phyloP scores from a whole-genome alignment of 129 eudicot genomes.

The Pittosporum tobira region DNA sequence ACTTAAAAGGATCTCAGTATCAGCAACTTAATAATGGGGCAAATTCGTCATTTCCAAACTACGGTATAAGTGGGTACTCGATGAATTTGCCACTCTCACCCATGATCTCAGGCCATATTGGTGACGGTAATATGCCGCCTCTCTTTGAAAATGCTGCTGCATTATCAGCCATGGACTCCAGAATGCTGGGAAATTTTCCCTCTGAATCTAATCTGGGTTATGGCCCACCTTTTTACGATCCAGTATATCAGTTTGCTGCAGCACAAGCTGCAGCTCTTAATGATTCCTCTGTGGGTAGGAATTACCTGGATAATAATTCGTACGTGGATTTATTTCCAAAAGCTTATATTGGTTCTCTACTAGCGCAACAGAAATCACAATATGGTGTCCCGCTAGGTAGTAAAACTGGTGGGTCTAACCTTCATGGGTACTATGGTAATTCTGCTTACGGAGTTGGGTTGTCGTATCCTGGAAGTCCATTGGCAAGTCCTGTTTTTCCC shows the following conservation, averaged over 20 bases:
- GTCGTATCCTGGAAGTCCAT: slow-evolving; percentile 86
- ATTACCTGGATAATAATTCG: slow-evolving; percentile 44
- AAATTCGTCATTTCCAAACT: slow-evolving; percentile 49
- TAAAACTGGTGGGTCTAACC: slow-evolving; percentile 48
- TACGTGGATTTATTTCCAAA: slow-evolving; percentile 74
- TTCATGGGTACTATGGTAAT: slow-evolving; percentile 79
- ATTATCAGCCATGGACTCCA: slow-evolving; percentile 77
- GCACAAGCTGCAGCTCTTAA: slow-evolving; percentile 55
- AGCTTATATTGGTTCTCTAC: slow-evolving; percentile 57
- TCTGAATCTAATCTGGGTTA: slow-evolving; percentile 23
- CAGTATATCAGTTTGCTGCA: slow-evolving; percentile 67
- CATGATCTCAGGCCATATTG: slow-evolving; percentile 52
- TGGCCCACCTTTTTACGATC: slow-evolving; percentile 50
- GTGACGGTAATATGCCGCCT: slow-evolving; percentile 65
- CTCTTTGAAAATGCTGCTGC: slow-evolving; percentile 83
- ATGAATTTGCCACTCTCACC: slow-evolving; percentile 38
- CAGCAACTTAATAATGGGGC: slow-evolving; percentile 52
- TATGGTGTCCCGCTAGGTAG: slow-evolving; percentile 45
- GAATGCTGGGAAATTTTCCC: slow-evolving; percentile 33
- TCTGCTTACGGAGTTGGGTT: slow-evolving; percentile 69
- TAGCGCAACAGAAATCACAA: slow-evolving; percentile 70
- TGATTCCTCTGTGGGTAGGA: slow-evolving; percentile 53
- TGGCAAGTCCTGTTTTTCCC: slow-evolving; percentile 60
- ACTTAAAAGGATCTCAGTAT: slow-evolving; percentile 52
- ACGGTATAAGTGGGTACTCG: slow-evolving; percentile 55